Conservation (phyloP, 768 basidiomycete species). For the Suillus variegatus region DNA sequence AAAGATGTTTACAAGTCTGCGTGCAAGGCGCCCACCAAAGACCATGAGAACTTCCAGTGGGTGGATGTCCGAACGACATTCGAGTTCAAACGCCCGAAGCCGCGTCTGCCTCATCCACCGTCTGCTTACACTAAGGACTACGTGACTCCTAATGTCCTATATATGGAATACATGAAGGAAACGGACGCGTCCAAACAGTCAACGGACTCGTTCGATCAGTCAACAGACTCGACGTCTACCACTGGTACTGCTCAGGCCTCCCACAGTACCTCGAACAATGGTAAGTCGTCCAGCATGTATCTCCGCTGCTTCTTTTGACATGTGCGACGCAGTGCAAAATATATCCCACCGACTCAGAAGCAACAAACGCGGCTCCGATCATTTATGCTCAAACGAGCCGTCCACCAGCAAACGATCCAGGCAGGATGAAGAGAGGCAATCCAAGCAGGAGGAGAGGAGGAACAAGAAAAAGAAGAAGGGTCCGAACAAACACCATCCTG, state of each 20-base stretch:
- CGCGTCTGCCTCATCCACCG: not conserved
- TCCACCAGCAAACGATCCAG: not conserved
- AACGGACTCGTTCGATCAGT: too few species aligned
- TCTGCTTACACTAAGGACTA: not conserved
- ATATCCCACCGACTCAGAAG: not conserved
- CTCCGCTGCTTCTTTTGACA: not conserved
- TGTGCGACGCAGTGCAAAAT: not conserved
- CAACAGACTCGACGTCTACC: not conserved
- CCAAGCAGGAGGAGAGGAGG: constrained; percentile 5
- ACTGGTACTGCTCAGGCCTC: not conserved
- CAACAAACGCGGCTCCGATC: not conserved
- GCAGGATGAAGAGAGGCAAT: not conserved
- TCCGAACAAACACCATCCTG: not conserved
- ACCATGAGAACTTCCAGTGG: not conserved
- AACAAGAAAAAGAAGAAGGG: not conserved
- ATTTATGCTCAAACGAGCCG: not conserved
- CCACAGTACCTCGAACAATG: not conserved
- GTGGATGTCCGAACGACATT: not conserved
- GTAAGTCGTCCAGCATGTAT: not conserved
- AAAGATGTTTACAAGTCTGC: not conserved
- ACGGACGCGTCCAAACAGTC: too few species aligned
- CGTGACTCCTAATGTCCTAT: not conserved
- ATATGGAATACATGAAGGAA: not conserved
- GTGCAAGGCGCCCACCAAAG: not conserved
- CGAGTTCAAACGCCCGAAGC: not conserved